Conservation (phyloP, 768 basidiomycete species). For the Dioszegia crocea region DNA sequence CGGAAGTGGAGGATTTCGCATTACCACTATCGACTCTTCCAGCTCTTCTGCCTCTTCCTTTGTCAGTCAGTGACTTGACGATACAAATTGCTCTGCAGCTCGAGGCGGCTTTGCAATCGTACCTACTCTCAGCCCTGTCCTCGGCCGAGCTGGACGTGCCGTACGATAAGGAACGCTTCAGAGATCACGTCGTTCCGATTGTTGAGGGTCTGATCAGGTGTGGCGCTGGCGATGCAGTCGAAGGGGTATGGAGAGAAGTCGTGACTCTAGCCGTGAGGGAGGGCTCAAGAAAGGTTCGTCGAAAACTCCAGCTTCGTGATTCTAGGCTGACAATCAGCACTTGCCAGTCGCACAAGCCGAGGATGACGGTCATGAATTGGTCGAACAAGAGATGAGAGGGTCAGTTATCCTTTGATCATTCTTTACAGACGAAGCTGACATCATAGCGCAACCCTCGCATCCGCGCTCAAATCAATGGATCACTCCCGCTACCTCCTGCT, state of each 20-base stretch:
- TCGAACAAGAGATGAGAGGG: conserved; percentile 43
- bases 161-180: conserved; percentile 25
- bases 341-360: conserved; percentile 59
- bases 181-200: conserved; percentile 58
- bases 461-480: conserved; percentile 62
- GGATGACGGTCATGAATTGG: conserved; percentile 56
- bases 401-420: conserved; percentile 7
- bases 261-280: conserved; percentile 38
- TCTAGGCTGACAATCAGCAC: conserved; percentile 52
- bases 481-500: conserved; percentile 66
- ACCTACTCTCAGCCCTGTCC: conserved; percentile 22
- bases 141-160: conserved; percentile 4
- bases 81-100: conserved; percentile 33
- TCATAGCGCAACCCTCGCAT: conserved; percentile 52
- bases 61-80: conserved; percentile 17
- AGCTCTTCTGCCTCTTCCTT: conserved; percentile 27
- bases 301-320: not conserved
- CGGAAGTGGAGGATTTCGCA: not conserved
- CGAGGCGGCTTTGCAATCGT: conserved; percentile 28
- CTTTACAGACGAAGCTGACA: not conserved
- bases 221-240: conserved; percentile 39
- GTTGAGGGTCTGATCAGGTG: conserved; percentile 68
- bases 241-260: conserved; percentile 46
- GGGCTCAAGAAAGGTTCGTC: conserved; percentile 40
- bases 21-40: conserved; percentile 30